Evolutionary conservation across 106 monocot genomes (phyloP), one percentile per base, ranked within the genome.

Genomic region (Vanilla planifolia): DNA sequence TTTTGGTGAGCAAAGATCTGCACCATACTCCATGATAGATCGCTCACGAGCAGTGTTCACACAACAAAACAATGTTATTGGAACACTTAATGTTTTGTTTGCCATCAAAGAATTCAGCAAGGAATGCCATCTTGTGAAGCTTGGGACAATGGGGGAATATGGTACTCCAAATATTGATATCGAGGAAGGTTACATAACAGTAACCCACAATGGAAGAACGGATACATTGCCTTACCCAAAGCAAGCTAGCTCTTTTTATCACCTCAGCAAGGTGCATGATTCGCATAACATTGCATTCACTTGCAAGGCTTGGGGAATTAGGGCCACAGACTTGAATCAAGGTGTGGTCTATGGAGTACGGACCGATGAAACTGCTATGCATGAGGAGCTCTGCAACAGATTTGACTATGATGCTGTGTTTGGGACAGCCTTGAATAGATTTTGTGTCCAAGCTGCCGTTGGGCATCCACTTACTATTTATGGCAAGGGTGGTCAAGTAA

Each of bases 21-120:
- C 95, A n/a, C 95, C 95, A 14, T 95, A 90, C 67, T 95, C 95
- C 24, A 95, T 95, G 95, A 95, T 95, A 22, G 95, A 95, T 65
- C 72, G 90, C 21, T 86, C 90, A 0, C 80, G 95, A 61, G 95
- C 95, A 14, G 78, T 95, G 41, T 95, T 66, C 68, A 95, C 95
- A 3, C 95, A 95, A 57, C 95, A 95, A 19, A 95, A 95, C 78
- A 95, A 95, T 63, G 86, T 95, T 14, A 86, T 95, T 50, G 95
- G 95, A 48, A 95, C 95, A 28, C 83, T 95, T 16, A 95, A 95
- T 79, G 95, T 95, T 21, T 73, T 95, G 13, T 95, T 95, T 48
- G 90, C 95, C 59, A 90, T 95, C 26, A 95, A 95, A 68, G 95
- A 95, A 44, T 90, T 73, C 60, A 60, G 69, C 23, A 76, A 78